phyloP scores from a whole-genome alignment of 1,139 yeast species.

The Protomyces lactucae-debilis region DNA sequence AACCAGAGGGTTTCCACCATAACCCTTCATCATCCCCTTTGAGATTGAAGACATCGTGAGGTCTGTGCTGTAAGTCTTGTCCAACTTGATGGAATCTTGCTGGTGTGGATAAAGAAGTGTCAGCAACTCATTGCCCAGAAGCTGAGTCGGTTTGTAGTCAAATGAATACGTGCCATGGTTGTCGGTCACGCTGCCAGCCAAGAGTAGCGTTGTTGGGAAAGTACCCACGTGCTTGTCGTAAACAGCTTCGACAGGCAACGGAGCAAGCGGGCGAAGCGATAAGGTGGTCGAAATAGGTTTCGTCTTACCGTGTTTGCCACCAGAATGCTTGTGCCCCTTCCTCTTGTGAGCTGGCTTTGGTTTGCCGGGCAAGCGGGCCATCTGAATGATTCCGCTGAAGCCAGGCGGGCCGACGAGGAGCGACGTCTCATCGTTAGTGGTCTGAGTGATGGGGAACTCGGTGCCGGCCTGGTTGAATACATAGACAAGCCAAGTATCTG shows the following conservation, averaged over 20 bases:
- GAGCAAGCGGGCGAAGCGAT: constrained; percentile 45
- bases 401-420: neutral
- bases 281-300: constrained; percentile 53
- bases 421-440: neutral
- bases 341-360: constrained; percentile 22
- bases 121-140: constrained; percentile 45
- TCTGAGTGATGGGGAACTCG: neutral
- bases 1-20: constrained; percentile 48
- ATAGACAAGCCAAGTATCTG: constrained; percentile 56
- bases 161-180: constrained; percentile 51
- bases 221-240: constrained; percentile 61
- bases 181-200: constrained; percentile 42
- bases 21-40: constrained; percentile 64
- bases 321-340: too few species aligned
- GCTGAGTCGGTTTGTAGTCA: constrained; percentile 41
- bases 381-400: constrained; percentile 47
- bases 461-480: constrained; percentile 37
- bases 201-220: constrained; percentile 46
- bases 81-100: constrained; percentile 50
- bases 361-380: constrained; percentile 51
- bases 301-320: constrained; percentile 35
- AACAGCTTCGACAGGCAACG: constrained; percentile 31
- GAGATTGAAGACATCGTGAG: constrained; percentile 54
- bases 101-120: constrained; percentile 74
- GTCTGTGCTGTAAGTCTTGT: constrained; percentile 41